Evolutionary conservation across 352 stramenopile species (phyloP).

Genomic region (Pythium vanterpoolii): DNA sequence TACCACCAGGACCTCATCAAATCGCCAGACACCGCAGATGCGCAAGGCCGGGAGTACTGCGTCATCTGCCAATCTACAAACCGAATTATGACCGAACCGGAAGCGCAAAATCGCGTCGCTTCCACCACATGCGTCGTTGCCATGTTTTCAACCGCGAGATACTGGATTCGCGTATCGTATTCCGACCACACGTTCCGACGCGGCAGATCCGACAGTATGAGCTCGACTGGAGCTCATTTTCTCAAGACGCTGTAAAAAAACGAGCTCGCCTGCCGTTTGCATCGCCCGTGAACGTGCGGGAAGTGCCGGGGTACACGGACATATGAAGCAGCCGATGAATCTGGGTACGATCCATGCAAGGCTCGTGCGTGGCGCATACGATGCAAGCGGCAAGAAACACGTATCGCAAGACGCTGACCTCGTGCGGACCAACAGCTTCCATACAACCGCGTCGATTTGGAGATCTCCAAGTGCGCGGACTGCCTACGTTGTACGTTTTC

Average conservation of each 20-base stretch:
- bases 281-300: slow-evolving; percentile 57
- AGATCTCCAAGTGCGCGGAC: slow-evolving; percentile 79
- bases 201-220: slow-evolving; percentile 45
- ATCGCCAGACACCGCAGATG: slow-evolving; percentile 50
- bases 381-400: slow-evolving; percentile 50
- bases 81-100: slow-evolving; percentile 33
- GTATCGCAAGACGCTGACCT: slow-evolving; percentile 66
- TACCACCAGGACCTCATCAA: neutral
- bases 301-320: slow-evolving; percentile 66
- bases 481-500: slow-evolving; percentile 68
- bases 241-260: slow-evolving; percentile 60
- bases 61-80: neutral
- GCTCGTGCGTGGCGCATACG: slow-evolving; percentile 61
- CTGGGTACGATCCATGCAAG: slow-evolving; percentile 86
- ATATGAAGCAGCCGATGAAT: slow-evolving; percentile 89
- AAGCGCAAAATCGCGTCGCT: slow-evolving; percentile 31
- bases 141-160: slow-evolving; percentile 51
- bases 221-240: slow-evolving; percentile 63
- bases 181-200: neutral
- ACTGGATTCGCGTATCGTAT: slow-evolving; percentile 21
- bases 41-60: slow-evolving; percentile 31
- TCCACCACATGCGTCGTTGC: slow-evolving; percentile 42
- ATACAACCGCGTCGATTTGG: slow-evolving; percentile 75
- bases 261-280: slow-evolving; percentile 67
- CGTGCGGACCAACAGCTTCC: slow-evolving; percentile 85